Percentiles rank a stretch among this genome's conserved stretches.
Evolutionary conservation across 768 basidiomycete genomes (phyloP).

Genomic region (Rhizopogon sp.): DNA sequence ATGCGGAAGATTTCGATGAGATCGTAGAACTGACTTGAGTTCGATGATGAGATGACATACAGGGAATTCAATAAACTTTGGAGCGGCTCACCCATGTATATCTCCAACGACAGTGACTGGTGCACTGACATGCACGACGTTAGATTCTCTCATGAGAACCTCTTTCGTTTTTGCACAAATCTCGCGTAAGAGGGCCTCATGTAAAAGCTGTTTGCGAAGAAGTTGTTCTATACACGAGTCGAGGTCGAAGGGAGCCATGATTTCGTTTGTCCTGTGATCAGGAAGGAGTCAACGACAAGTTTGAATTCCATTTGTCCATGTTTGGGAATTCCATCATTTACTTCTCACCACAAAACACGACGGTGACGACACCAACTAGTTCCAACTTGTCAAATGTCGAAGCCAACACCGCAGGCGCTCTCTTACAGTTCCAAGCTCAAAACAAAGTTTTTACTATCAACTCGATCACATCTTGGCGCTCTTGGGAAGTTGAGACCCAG

Average conservation of each 20-base stretch:
- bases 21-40: conserved; percentile 95
- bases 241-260: conserved; percentile 74
- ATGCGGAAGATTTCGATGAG: conserved; percentile 98
- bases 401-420: background rate
- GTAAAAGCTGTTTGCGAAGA: conserved; percentile 87
- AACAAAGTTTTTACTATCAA: background rate
- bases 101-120: conserved; percentile 99
- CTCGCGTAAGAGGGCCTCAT: conserved; percentile 91
- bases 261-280: background rate
- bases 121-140: conserved; percentile 94
- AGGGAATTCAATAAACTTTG: background rate
- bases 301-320: conserved; percentile 24
- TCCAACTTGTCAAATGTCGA: too few species aligned
- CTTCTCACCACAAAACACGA: background rate
- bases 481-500: background rate
- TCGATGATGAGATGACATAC: conserved; percentile 23
- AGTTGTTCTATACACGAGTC: conserved; percentile 94
- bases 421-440: background rate
- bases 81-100: conserved; percentile 86
- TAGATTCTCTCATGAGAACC: conserved; percentile 97
- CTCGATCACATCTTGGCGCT: background rate
- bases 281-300: background rate
- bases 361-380: too few species aligned
- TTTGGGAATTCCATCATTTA: conserved; percentile 21
- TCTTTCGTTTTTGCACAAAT: conserved; percentile 99